Evolutionary conservation across 108 stramenopile species (phyloP), one percentile per base, ranked within the genome.

Genomic region (Aurantiochytrium sp.): DNA sequence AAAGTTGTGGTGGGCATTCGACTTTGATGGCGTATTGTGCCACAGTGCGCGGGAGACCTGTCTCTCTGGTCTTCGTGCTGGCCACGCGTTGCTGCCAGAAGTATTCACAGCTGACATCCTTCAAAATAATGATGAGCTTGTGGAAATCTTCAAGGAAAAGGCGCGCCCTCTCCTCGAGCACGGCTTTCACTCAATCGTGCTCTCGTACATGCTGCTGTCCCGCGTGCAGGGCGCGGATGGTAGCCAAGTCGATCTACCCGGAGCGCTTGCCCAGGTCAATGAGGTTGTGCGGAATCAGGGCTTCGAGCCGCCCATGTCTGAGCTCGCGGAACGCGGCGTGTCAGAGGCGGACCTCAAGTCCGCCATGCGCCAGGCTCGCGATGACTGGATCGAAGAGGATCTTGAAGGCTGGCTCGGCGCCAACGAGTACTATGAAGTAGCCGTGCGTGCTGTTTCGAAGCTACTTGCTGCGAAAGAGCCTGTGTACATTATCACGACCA

Each of bases 401-500:
- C 51, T 83, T 23, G 76, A 83, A 23, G 76, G 76, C 76, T 83
- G 76, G 76, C 76, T 83, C 28, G 45, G 25, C 10, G 76, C 76
- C 25, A 83, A 83, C 23, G 76, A 83, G 45, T 83, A 53, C 76
- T 83, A 83, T 35, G 49, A 47, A 3, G 49, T 53, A 12, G 76
- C 76, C 51, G 76, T 83, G 14, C 49, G 49, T 2, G 76, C 76
- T 6, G 76, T 83, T 1, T 53, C 76, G 19, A 83, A 83, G 76
- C 51, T 83, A 6, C n/a, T 47, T 6, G 49, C 45, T 6, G 76
- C 49, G 1, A 45, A 45, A 35, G 76, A 83, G 49, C n/a, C 45
- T 10, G 76, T 83, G 51, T 83, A 83, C 51, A 28, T 83, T 21
- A 83, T 83, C 76, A 83, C 76, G n/a, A 83, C 76, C 25, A 83